Evolutionary conservation across 352 stramenopile species (phyloP).

Genomic region (Phytophthora hibernalis): DNA sequence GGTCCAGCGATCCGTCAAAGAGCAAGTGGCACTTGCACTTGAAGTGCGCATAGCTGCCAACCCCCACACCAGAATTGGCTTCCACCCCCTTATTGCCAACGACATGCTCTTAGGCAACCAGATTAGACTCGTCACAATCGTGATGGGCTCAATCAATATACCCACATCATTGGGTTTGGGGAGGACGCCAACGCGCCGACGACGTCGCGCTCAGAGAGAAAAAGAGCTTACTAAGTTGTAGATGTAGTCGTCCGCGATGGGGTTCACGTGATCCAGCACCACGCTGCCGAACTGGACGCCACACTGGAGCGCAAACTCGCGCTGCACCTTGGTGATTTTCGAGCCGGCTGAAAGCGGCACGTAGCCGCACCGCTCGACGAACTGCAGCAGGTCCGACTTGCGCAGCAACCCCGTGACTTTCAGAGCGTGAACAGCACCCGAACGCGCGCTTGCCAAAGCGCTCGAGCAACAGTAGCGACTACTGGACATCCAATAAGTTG

Average conservation of each 20-base stretch:
- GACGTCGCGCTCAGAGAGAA: conserved; percentile 66
- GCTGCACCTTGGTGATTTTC: conserved; percentile 83
- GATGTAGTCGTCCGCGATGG: conserved; percentile 69
- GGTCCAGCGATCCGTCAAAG: no score
- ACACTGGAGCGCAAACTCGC: conserved; percentile 87
- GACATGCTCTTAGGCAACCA: no score
- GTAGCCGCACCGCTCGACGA: conserved; percentile 88
- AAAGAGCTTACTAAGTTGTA: conserved; percentile 87
- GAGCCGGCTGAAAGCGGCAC: conserved; percentile 75
- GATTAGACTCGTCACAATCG: no score
- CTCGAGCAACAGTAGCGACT: conserved; percentile 61
- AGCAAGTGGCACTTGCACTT: no score
- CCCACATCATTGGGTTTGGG: conserved; percentile 79
- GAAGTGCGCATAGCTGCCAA: no score
- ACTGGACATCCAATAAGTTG: conserved; percentile 61
- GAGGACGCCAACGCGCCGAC: conserved; percentile 57
- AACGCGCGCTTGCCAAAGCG: conserved; percentile 87
- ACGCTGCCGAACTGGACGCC: conserved; percentile 87
- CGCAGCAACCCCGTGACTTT: conserved; percentile 71
- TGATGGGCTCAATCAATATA: conserved; percentile 82
- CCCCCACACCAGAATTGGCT: no score
- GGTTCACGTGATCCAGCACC: conserved; percentile 89
- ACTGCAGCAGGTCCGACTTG: conserved; percentile 79
- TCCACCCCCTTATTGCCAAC: no score
- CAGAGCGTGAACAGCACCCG: conserved; percentile 88